Base-by-base conservation (phyloP, 345 rosid species). In the Gossypium turneri region DNA sequence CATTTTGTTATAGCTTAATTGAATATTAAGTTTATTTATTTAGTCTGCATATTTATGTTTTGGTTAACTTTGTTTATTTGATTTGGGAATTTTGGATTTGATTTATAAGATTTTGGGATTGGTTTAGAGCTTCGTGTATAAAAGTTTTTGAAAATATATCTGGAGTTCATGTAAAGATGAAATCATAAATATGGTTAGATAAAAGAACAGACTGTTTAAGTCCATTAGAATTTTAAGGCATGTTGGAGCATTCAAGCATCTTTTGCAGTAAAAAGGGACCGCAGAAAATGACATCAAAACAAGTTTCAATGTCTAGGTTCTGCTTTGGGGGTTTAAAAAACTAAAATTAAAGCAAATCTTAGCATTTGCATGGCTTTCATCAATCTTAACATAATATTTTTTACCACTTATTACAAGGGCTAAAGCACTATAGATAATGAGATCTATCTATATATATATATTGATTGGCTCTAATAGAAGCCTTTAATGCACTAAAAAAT, bases 391-490 rank as follows among this genome's bases (percentile, higher is more conserved):
- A 73, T 34, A 68, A 55, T 47, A 64, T 55, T 81, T 76, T 78
- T 79, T 25, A 11, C 16, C 41, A 34, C 41, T 34, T 34, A 34
- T 34, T 34, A 34, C 41, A 34, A 47, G 48, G 24, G 13, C 73
- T 57, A 59, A 34, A 58, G 22, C 20, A 29, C 25, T 70, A 74
- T 63, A 74, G 78, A 56, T 62, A 70, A 11, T 17, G 29, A 44
- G 57, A 71, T 80, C 68, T 75, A 44, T n/a, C n/a, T 74, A 61
- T 76, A 51, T 29, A 34, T 34, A 34, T 34, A 34, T 34, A 5
- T 34, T 74, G 50, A 66, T 72, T 73, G 62, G 85, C 86, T 76
- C 73, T 78, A 82, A 80, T 77, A 77, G 82, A 84, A 73, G 79
- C 68, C 70, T 4, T 34, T 5, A 34, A 34, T 34, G 41, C 41